Base-by-base conservation (phyloP, 768 basidiomycete genomes). In the Auricularia sp. region DNA sequence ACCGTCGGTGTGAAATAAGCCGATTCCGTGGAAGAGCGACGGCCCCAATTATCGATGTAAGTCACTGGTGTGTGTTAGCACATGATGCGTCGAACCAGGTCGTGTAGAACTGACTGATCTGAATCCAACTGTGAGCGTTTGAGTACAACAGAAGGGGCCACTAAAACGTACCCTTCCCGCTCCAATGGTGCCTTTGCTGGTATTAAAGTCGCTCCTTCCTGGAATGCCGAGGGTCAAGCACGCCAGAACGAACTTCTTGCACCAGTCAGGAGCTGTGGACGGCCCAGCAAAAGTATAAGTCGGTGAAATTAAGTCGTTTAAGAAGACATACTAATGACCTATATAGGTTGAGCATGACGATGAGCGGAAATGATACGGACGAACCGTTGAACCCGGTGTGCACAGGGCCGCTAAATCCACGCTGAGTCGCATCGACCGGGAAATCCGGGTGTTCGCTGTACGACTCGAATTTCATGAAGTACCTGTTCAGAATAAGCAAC, bases 1-100 rank as follows among this genome's bases (percentile, higher is more conserved):
- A 68, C 69, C 14, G 58, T 53, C 14, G 64, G 66, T 6, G 68
- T 69, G 44, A 70, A 51, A 36, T 70, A 70, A 21, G 64, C 63
- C 12, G 59, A n/a, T 36, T 68, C 68, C 1, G 67, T 44, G 12
- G 67, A 62, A 7, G 56, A 54, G 12, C 68, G 65, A 7, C 34
- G 44, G 3, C 67, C 67, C 3, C 36, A 11, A 3, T 39, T 8
- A 43, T 68, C 64, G 39, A 68, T 63, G 44, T 65, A 69, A 3
- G 64, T 68, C 47, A 62, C 61, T 36, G 43, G 16, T 10, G 29
- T 34, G 16, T 18, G 42, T 61, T 36, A 61, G 61, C 8, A 2
- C n/a, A 59, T 11, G 11, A 29, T 59, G 56, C 21, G 36, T 7
- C 29, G 7, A 42, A 51, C 7, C 29, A 16, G 8, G 21, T 18